These are phyloP conservation scores for Vanderwaltozyma tropicalis DNA, from an alignment of 805 yeast species.

Conservation along the genomic window DNA sequence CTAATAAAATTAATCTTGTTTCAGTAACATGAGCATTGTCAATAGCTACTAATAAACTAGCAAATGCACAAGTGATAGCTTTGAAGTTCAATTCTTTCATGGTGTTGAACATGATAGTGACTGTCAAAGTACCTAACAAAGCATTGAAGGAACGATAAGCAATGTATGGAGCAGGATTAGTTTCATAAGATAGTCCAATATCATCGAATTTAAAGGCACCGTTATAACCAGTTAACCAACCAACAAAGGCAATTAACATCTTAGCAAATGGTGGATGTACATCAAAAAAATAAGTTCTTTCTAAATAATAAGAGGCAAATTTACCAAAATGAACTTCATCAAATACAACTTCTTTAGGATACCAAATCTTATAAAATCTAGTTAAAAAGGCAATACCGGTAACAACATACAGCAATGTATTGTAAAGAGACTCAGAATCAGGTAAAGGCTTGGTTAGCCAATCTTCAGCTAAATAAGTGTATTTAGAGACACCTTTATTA, in stretches of 20 bases:
- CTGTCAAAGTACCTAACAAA: constrained; percentile 67
- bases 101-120: constrained; percentile 75
- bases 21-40: constrained; percentile 89
- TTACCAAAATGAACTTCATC: constrained; percentile 86
- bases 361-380: constrained; percentile 51
- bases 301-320: constrained; percentile 74
- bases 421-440: constrained; percentile 28
- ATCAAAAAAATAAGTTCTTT: constrained; percentile 89
- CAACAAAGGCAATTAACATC: constrained; percentile 79
- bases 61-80: constrained; percentile 67
- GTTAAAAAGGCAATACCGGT: constrained; percentile 58
- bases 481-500: constrained; percentile 8
- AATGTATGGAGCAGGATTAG: constrained; percentile 75
- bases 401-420: constrained; percentile 44
- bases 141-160: constrained; percentile 77
- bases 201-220: constrained; percentile 88
- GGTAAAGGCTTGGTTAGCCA: constrained; percentile 23
- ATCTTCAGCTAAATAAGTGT: constrained; percentile 14
- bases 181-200: constrained; percentile 73
- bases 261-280: constrained; percentile 98
- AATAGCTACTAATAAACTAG: constrained; percentile 63
- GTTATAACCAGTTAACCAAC: constrained; percentile 79
- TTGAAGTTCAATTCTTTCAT: constrained; percentile 78
- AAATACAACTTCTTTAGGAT: constrained; percentile 68
- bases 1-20: constrained; percentile 82